Percentiles rank a stretch among this genome's conserved stretches.
phyloP scores from a whole-genome alignment of 1,284 basidiomycete species.

The Lentinula novae-zelandiae region DNA sequence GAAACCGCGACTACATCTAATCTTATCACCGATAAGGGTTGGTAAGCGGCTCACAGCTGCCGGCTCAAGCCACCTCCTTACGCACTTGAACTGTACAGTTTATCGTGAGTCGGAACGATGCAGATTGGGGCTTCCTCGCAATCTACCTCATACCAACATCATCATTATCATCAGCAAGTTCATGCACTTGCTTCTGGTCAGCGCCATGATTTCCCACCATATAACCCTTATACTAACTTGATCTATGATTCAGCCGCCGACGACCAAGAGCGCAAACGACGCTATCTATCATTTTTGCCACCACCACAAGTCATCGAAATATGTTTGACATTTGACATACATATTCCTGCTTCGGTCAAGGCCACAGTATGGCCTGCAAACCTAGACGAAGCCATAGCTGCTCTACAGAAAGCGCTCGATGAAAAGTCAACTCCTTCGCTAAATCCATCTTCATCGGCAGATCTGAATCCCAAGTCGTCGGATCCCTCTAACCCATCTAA shows the following conservation, averaged over 20 bases:
- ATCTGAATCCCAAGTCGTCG: background rate
- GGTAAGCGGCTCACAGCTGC: too few relatives aligned
- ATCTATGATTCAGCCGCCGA: constrained; percentile 24
- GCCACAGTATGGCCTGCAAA: constrained; percentile 66
- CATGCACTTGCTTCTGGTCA: constrained; percentile 7
- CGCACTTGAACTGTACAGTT: constrained; percentile 47
- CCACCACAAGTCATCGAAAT: constrained; percentile 71
- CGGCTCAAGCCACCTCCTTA: background rate
- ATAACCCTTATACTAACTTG: background rate
- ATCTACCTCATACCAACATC: constrained; percentile 9
- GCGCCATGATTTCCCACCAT: background rate
- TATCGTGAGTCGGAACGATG: constrained; percentile 27
- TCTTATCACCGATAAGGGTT: background rate
- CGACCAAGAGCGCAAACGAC: constrained; percentile 60
- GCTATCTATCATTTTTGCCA: constrained; percentile 63
- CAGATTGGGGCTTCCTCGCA: constrained; percentile 25
- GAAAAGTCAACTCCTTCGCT: background rate
- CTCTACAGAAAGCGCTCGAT: constrained; percentile 34
- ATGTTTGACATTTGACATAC: constrained; percentile 65
- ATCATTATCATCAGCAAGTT: constrained; percentile 11
- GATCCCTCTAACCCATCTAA: constrained; percentile 15
- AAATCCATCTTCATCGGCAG: constrained; percentile 4
- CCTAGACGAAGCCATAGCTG: constrained; percentile 56
- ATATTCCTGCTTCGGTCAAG: constrained; percentile 58
- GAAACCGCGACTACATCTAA: background rate